Conservation (phyloP, 768 basidiomycete genomes). For the Zangia roseola region DNA sequence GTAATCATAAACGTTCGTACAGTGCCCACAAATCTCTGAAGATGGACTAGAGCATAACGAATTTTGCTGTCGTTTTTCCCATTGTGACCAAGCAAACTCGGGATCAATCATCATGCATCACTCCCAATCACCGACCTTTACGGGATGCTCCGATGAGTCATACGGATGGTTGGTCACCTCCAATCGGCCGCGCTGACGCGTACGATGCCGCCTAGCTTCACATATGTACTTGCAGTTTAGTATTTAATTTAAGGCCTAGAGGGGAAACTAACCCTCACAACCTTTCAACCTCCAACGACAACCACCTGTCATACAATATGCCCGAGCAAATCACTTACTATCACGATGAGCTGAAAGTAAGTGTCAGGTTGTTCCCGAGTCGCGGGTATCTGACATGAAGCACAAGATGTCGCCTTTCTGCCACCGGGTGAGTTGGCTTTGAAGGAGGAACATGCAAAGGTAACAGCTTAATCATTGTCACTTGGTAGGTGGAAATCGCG, state of each 20-base stretch:
- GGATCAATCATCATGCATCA: too few relatives aligned
- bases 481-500: conserved; percentile 51
- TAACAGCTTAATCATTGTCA: background rate
- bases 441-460: background rate
- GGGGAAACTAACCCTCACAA: too few relatives aligned
- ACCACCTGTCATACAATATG: conserved; percentile 3
- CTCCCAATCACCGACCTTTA: too few relatives aligned
- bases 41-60: too few relatives aligned
- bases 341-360: conserved; percentile 38
- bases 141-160: too few relatives aligned
- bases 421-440: conserved; percentile 40
- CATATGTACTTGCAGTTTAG: background rate
- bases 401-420: conserved; percentile 53
- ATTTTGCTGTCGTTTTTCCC: too few relatives aligned
- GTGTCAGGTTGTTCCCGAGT: background rate
- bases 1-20: too few relatives aligned
- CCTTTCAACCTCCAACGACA: background rate
- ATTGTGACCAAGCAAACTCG: too few relatives aligned
- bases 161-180: too few relatives aligned
- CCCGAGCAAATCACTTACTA: conserved; percentile 41
- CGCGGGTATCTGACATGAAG: background rate
- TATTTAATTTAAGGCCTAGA: background rate
- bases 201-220: background rate
- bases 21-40: too few relatives aligned
- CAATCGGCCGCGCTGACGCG: too few relatives aligned